Percentiles rank a stretch among this genome's conserved stretches.
Conservation (phyloP, 345 rosid species). For the Acer saccharum region DNA sequence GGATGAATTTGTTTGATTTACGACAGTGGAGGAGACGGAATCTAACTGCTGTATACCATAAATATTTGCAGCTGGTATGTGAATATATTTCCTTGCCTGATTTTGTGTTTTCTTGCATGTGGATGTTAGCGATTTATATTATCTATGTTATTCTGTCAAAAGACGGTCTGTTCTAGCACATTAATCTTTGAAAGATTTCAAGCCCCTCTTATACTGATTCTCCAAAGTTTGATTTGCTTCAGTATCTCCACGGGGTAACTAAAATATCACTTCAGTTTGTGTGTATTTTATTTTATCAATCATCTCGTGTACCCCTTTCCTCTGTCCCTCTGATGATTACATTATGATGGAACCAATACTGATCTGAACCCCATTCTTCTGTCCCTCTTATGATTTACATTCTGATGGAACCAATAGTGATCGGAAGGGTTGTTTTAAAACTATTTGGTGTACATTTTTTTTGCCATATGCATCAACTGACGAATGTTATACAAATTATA, state of each 20-base stretch:
- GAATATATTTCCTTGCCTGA: not conserved
- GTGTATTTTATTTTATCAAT: not conserved
- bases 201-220: not conserved
- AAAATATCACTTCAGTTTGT: not conserved
- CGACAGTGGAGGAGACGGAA: constrained; percentile 75
- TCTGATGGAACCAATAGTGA: no score
- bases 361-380: not conserved
- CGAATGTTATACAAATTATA: not conserved
- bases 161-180: not conserved
- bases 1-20: constrained; percentile 88
- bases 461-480: no score
- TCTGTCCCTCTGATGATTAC: not conserved
- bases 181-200: not conserved
- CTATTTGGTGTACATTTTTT: no score
- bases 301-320: not conserved
- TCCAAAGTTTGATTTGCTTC: not conserved
- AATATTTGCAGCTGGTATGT: constrained; percentile 74
- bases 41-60: constrained; percentile 53
- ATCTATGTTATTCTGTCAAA: not conserved
- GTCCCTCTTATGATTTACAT: no score
- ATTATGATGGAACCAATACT: not conserved
- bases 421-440: no score
- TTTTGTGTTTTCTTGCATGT: constrained; percentile 9
- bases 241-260: not conserved
- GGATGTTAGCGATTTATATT: constrained; percentile 2